phyloP scores from a whole-genome alignment of 2,329 filamentous ascomycete species.

The Dryadomyces quercivorus region DNA sequence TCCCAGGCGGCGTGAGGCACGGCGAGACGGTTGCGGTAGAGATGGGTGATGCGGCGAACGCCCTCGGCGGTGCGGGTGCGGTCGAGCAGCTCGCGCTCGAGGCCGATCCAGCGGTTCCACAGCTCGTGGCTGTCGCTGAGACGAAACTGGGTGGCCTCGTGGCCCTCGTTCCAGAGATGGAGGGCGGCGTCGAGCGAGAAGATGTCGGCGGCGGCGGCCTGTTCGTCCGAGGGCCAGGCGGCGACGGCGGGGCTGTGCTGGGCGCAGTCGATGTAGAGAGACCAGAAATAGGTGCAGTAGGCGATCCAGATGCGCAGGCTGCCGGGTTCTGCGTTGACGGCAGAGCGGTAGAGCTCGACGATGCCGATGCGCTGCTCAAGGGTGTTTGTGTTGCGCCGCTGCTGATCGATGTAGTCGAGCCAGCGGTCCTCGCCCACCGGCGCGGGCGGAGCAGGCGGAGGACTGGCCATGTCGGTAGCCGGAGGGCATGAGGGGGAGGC shows the following conservation, averaged over 20 bases:
- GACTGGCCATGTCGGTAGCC: slow-evolving; percentile 12
- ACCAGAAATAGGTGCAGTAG: slow-evolving; percentile 69
- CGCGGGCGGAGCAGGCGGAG: slow-evolving; percentile 11
- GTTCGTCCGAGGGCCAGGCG: slow-evolving; percentile 55
- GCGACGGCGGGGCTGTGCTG: slow-evolving; percentile 35
- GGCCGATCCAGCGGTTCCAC: slow-evolving; percentile 67
- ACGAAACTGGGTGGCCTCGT: slow-evolving; percentile 60
- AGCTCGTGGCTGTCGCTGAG: slow-evolving; percentile 65
- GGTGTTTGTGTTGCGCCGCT: slow-evolving; percentile 45
- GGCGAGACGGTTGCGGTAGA: slow-evolving; percentile 58
- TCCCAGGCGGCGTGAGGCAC: slow-evolving; percentile 67
- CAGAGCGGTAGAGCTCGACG: slow-evolving; percentile 60
- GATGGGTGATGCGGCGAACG: slow-evolving; percentile 52
- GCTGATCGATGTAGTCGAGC: slow-evolving; percentile 66
- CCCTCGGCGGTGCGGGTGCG: slow-evolving; percentile 40
- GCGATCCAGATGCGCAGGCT: slow-evolving; percentile 64
- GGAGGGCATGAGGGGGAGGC: background rate
- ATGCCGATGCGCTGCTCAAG: slow-evolving; percentile 57
- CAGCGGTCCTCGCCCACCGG: slow-evolving; percentile 61
- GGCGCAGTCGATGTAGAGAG: slow-evolving; percentile 54
- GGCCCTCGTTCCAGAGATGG: slow-evolving; percentile 59
- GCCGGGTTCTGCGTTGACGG: slow-evolving; percentile 57
- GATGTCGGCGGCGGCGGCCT: slow-evolving; percentile 53
- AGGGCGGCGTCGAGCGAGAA: slow-evolving; percentile 58
- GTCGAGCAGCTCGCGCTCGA: slow-evolving; percentile 56